Conservation (phyloP, 345 rosid genomes). For the Eucalyptus grandis region DNA sequence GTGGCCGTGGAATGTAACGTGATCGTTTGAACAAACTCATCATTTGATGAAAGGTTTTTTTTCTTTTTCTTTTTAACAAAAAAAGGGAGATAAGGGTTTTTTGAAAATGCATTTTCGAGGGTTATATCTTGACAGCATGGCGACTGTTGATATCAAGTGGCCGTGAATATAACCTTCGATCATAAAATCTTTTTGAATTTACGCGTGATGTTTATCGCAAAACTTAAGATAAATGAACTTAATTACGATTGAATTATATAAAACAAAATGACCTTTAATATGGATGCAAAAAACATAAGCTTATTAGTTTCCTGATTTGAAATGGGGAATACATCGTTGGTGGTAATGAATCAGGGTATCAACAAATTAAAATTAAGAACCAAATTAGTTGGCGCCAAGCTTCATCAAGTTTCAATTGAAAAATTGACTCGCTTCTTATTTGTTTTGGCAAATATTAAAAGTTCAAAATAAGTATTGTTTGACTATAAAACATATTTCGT, state of each 20-base stretch:
- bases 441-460: background rate
- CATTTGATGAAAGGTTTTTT: too few relatives aligned
- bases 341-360: rapidly evolving
- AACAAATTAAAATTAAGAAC: rapidly evolving
- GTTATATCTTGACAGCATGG: background rate
- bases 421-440: background rate
- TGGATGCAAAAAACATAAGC: too few relatives aligned
- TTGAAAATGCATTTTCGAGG: background rate
- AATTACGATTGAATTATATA: background rate
- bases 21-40: too few relatives aligned
- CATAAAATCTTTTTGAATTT: rapidly evolving
- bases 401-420: background rate
- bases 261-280: too few relatives aligned
- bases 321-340: background rate
- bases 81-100: too few relatives aligned
- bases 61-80: too few relatives aligned
- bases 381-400: background rate
- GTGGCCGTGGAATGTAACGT: background rate
- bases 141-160: rapidly evolving
- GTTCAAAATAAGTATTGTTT: background rate
- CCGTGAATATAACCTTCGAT: background rate
- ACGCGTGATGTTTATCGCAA: rapidly evolving
- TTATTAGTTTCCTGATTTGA: background rate
- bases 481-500: background rate
- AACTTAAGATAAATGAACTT: background rate